A percentile compares a stretch with the other conserved stretches of the same genome.
These are phyloP conservation scores for Cryptosporidium viatorum DNA, from an alignment of 169 alveolate species.

Conservation along the genomic window DNA sequence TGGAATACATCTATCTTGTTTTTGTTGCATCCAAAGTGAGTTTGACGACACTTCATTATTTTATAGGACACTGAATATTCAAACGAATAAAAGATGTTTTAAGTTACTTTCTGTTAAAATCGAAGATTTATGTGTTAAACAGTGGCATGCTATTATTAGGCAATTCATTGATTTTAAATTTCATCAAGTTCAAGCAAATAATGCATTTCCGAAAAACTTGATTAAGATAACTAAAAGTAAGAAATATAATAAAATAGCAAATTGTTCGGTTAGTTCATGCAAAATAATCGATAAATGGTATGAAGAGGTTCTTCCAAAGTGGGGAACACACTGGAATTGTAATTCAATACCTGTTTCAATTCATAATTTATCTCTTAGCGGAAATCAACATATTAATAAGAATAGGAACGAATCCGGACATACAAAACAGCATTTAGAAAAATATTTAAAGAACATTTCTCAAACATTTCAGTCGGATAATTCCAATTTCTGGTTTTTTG, in stretches of 20 bases:
- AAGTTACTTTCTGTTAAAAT: conserved; percentile 26
- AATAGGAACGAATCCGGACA: not conserved
- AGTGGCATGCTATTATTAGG: conserved; percentile 56
- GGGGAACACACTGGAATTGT: conserved; percentile 72
- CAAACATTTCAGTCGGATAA: not conserved
- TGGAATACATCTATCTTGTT: not conserved
- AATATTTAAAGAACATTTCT: conserved; percentile 14
- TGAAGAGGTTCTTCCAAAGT: conserved; percentile 57
- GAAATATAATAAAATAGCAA: not conserved
- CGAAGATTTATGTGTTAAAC: conserved; percentile 39
- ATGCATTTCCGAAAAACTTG: not conserved
- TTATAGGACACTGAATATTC: conserved; percentile 36
- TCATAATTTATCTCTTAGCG: not conserved
- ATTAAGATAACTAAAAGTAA: conserved; percentile 23
- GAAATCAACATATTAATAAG: conserved; percentile 5
- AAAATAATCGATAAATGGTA: conserved; percentile 37
- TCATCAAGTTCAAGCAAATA: not conserved
- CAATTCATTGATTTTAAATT: conserved; percentile 52
- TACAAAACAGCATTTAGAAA: not conserved
- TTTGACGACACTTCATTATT: conserved; percentile 33
- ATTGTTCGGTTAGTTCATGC: not conserved
- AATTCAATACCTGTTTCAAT: conserved; percentile 63
- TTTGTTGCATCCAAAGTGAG: conserved; percentile 29
- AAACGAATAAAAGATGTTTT: conserved; percentile 28
- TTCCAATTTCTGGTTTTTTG: conserved; percentile 51